These are phyloP conservation scores for Tilletia setariae DNA, from an alignment of 1,284 basidiomycete species.

Conservation along the genomic window DNA sequence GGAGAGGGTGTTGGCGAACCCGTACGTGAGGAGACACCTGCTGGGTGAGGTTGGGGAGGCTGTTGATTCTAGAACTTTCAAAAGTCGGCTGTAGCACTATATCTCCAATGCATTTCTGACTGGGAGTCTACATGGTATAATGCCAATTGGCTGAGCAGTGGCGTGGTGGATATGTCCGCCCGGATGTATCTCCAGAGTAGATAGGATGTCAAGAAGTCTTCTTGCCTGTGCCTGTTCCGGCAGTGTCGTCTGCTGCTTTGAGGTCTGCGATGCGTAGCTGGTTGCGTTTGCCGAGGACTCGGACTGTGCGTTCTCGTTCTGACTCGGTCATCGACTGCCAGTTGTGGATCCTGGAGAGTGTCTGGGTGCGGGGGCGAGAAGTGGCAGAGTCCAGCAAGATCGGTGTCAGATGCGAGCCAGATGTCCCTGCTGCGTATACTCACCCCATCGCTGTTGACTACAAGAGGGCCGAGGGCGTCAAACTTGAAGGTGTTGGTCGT, in stretches of 20 bases:
- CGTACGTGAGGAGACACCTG: constrained; percentile 60
- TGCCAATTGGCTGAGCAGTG: no score
- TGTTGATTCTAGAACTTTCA: neutral
- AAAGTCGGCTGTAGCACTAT: constrained; percentile 13
- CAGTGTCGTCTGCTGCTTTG: neutral
- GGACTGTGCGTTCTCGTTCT: constrained; percentile 35
- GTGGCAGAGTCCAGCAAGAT: neutral
- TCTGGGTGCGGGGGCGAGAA: constrained; percentile 19
- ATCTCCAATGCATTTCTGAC: neutral
- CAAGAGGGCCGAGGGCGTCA: constrained; percentile 42
- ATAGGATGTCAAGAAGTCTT: no score
- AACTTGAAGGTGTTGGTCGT: constrained; percentile 41
- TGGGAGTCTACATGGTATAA: no score
- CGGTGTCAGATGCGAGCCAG: neutral
- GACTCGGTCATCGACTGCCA: constrained; percentile 37
- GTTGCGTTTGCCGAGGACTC: constrained; percentile 41
- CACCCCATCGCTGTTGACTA: constrained; percentile 43
- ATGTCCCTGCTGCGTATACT: neutral
- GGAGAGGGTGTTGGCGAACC: constrained; percentile 66
- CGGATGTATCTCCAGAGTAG: no score
- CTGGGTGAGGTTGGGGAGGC: constrained; percentile 51
- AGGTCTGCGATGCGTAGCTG: constrained; percentile 19
- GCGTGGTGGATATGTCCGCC: no score
- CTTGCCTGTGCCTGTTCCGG: no score
- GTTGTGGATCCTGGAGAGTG: constrained; percentile 43